These are phyloP conservation scores for Nannochloropsis oceanica DNA, from an alignment of 108 stramenopile species.

Conservation along the genomic window DNA sequence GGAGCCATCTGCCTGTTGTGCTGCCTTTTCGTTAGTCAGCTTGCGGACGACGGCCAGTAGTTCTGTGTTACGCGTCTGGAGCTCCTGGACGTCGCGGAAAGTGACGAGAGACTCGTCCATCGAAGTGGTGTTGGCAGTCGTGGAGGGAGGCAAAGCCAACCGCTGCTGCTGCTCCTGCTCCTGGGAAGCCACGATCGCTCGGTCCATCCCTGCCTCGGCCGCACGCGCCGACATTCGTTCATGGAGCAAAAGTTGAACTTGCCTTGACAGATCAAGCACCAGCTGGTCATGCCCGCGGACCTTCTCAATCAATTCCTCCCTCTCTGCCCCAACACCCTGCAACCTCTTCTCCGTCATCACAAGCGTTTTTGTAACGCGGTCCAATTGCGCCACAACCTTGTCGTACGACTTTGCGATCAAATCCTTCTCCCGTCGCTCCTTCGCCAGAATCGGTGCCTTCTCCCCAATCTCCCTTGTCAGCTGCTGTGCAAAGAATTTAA, in stretches of 20 bases:
- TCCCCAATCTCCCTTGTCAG: neutral
- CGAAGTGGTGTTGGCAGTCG: neutral
- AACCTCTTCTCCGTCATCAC: neutral
- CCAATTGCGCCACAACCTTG: neutral
- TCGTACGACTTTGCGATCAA: neutral
- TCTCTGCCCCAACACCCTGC: neutral
- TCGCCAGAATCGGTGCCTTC: neutral
- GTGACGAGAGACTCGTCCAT: slow-evolving; percentile 4
- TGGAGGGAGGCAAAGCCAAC: neutral
- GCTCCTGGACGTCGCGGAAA: slow-evolving; percentile 9
- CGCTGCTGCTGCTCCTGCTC: neutral
- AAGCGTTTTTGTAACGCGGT: neutral
- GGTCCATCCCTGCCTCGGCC: neutral
- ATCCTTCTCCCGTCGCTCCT: neutral
- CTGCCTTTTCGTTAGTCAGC: slow-evolving; percentile 1
- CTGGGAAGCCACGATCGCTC: neutral
- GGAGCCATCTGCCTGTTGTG: neutral
- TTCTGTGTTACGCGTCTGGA: slow-evolving; percentile 5
- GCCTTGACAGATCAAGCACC: neutral
- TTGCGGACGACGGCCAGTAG: slow-evolving; percentile 7
- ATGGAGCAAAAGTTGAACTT: neutral
- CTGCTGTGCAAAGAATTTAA: neutral
- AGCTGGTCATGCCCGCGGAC: neutral
- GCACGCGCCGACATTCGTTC: neutral
- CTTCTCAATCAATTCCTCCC: neutral